Conservation (phyloP, 306 rosid species). For the Hippophae gyantsensis region DNA sequence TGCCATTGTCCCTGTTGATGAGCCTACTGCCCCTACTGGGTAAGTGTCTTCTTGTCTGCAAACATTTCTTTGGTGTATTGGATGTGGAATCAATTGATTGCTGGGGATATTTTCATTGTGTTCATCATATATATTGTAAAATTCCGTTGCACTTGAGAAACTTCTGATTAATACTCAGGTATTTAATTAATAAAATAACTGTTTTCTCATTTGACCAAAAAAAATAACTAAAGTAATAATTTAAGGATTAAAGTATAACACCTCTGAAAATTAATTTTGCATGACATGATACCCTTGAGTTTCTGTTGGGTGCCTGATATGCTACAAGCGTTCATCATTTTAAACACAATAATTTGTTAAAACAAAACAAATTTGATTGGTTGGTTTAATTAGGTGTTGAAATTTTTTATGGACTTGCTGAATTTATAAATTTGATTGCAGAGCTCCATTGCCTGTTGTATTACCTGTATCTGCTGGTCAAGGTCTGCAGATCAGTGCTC, state of each 20-base stretch:
- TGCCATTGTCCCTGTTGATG: constrained; percentile 67
- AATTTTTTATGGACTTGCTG: constrained; percentile 8
- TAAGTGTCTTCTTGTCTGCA: constrained; percentile 29
- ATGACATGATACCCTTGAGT: no score
- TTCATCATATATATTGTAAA: background rate
- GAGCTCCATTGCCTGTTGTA: constrained; percentile 77
- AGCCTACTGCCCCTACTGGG: constrained; percentile 72
- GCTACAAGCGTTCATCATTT: no score
- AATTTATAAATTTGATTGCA: constrained; percentile 31
- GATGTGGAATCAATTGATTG: constrained; percentile 7
- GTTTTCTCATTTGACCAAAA: no score
- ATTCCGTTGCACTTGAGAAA: background rate
- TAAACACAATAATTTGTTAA: no score
- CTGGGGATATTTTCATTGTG: background rate
- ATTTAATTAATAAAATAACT: background rate
- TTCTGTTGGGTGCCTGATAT: no score
- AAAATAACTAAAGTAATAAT: no score
- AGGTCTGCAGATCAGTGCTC: constrained; percentile 97
- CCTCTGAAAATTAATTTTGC: no score
- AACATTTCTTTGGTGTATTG: background rate
- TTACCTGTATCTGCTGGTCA: constrained; percentile 78
- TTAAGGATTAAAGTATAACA: no score
- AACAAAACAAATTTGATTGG: no score
- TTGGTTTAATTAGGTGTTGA: background rate
- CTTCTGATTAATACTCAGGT: background rate